A percentile compares a stretch with the other conserved stretches of the same genome.
Evolutionary conservation across 2,329 filamentous ascomycete genomes (phyloP).

Genomic region (Septoria petroselini): DNA sequence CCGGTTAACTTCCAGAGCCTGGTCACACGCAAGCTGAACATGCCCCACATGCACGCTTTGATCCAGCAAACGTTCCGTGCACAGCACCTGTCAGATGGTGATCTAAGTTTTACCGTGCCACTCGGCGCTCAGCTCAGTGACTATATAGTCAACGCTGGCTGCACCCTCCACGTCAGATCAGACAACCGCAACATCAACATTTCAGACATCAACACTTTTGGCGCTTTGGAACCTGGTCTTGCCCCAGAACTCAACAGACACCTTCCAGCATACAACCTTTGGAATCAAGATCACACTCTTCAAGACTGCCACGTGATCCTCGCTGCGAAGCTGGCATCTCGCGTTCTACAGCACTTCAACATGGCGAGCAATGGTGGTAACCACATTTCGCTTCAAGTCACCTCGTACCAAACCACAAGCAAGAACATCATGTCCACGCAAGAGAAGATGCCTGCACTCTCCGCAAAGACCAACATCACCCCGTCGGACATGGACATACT

Average conservation of each 20-base stretch:
- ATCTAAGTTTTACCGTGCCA: slow-evolving; percentile 14
- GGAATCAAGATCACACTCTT: slow-evolving; percentile 6
- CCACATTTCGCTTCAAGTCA: background rate
- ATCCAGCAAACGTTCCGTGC: slow-evolving; percentile 21
- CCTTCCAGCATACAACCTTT: slow-evolving; percentile 16
- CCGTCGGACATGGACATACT: slow-evolving; percentile 9
- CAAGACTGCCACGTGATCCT: slow-evolving; percentile 12
- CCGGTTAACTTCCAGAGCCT: slow-evolving; percentile 18
- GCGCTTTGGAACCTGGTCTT: slow-evolving; percentile 8
- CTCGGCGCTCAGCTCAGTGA: background rate
- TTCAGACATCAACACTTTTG: slow-evolving; percentile 4
- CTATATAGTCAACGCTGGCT: background rate
- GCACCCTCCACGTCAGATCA: slow-evolving; percentile 1
- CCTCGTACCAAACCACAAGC: too few species aligned
- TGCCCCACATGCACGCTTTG: slow-evolving; percentile 22
- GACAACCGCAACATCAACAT: background rate
- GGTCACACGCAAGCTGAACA: slow-evolving; percentile 4
- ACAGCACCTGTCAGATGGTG: slow-evolving; percentile 8
- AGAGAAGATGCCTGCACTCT: background rate
- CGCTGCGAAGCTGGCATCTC: slow-evolving; percentile 7
- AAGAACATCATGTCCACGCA: too few species aligned
- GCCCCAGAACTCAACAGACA: slow-evolving; percentile 8
- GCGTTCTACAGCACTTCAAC: slow-evolving; percentile 4
- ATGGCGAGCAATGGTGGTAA: background rate
- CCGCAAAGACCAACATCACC: background rate